phyloP scores from a whole-genome alignment of 768 basidiomycete genomes.

The Mycena belliarum region DNA sequence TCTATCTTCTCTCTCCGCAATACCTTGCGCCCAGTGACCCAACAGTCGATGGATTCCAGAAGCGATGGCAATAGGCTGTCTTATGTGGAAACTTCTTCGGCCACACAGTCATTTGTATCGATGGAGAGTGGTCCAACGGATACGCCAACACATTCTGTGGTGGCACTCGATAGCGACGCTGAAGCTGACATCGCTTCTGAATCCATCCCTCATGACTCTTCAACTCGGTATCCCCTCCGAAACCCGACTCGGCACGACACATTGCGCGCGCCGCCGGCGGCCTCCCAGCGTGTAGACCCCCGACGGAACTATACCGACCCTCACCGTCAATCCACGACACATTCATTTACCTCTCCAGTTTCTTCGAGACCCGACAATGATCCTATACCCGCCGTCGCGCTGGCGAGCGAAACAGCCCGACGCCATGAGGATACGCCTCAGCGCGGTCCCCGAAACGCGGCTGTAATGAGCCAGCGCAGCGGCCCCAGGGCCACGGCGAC shows the following conservation, averaged over 20 bases:
- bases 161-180: constrained; percentile 5
- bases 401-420: neutral
- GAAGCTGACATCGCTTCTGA: neutral
- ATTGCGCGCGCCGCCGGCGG: neutral
- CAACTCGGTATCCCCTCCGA: neutral
- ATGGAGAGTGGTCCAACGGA: constrained; percentile 5
- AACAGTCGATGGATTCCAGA: constrained; percentile 4
- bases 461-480: neutral
- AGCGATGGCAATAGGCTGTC: constrained; percentile 12
- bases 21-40: constrained; percentile 4
- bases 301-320: neutral
- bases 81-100: constrained; percentile 18
- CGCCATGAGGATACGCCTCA: neutral
- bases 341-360: neutral
- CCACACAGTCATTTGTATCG: constrained; percentile 21
- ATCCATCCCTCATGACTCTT: neutral
- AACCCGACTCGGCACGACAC: constrained; percentile 6
- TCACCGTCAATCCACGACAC: constrained; percentile 1
- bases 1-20: constrained; percentile 14
- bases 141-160: constrained; percentile 8
- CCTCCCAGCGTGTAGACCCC: neutral
- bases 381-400: neutral
- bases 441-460: neutral
- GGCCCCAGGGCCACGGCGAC: neutral
- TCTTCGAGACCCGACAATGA: neutral